phyloP scores from a whole-genome alignment of 805 yeast genomes.

The Saccharomyces eubayanus region DNA sequence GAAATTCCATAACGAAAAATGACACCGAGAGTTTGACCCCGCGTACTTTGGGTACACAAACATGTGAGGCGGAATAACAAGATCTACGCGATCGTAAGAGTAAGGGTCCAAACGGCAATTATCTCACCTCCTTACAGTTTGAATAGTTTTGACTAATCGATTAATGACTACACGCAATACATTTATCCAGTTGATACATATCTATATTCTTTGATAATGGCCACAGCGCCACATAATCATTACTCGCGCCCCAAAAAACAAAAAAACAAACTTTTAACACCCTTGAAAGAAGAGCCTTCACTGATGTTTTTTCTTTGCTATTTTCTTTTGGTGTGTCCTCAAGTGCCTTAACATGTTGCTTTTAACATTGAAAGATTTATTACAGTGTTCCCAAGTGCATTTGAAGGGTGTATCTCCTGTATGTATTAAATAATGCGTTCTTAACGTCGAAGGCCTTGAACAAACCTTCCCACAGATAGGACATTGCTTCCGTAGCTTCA shows the following conservation, averaged over 20 bases:
- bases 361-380: slow-evolving; percentile 62
- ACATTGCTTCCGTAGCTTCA: slow-evolving; percentile 33
- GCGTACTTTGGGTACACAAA: no score
- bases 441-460: slow-evolving; percentile 73
- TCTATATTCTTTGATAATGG: not conserved
- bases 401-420: slow-evolving; percentile 69
- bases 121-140: not conserved
- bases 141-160: not conserved
- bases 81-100: not conserved
- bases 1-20: no score
- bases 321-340: slow-evolving; percentile 47
- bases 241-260: not conserved
- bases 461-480: slow-evolving; percentile 66
- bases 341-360: slow-evolving; percentile 77
- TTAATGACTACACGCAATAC: not conserved
- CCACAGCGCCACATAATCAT: not conserved
- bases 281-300: not conserved
- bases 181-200: not conserved
- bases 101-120: not conserved
- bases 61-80: no score
- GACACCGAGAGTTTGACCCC: no score
- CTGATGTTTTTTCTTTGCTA: slow-evolving; percentile 4
- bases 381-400: slow-evolving; percentile 59
- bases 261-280: not conserved
- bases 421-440: slow-evolving; percentile 73